phyloP scores from a whole-genome alignment of 805 yeast genomes.

The Yamadazyma endophytica region DNA sequence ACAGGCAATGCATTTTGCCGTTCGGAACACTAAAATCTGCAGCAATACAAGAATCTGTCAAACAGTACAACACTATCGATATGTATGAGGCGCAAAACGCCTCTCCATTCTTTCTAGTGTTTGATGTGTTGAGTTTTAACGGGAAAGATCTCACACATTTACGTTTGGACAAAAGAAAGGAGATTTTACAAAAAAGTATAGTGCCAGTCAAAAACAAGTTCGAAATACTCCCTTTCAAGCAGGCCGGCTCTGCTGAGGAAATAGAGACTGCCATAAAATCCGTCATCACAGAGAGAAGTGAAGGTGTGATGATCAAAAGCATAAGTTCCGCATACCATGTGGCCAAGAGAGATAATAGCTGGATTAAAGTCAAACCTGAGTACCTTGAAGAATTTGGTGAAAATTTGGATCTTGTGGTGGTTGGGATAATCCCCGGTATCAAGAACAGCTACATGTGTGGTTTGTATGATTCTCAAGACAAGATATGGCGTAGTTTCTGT shows the following conservation, averaged over 20 bases:
- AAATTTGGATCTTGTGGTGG: constrained; percentile 70
- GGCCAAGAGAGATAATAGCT: constrained; percentile 49
- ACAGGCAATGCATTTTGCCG: constrained; percentile 54
- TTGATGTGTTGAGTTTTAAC: constrained; percentile 72
- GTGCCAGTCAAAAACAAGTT: constrained; percentile 44
- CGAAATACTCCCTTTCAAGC: constrained; percentile 42
- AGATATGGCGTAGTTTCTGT: constrained; percentile 62
- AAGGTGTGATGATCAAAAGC: constrained; percentile 78
- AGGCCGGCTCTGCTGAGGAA: constrained; percentile 44
- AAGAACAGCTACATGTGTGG: constrained; percentile 78
- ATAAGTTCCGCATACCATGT: constrained; percentile 54
- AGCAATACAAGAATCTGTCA: constrained; percentile 51
- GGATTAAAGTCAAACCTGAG: constrained; percentile 92
- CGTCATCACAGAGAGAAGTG: constrained; percentile 63
- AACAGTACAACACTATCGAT: constrained; percentile 34
- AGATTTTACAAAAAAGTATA: constrained; percentile 42
- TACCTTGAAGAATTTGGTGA: constrained; percentile 84
- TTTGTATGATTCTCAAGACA: constrained; percentile 41
- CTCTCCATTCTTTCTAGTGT: constrained; percentile 58
- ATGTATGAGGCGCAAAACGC: constrained; percentile 28
- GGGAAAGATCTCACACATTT: constrained; percentile 53
- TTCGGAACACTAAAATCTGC: constrained; percentile 76
- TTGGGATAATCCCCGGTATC: constrained; percentile 72
- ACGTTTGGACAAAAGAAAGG: constrained; percentile 49
- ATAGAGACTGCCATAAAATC: constrained; percentile 52